Evolutionary conservation across 208 protist species (phyloP), one percentile per base, ranked within the genome.

Genomic region (Wallacemonas sp.): DNA sequence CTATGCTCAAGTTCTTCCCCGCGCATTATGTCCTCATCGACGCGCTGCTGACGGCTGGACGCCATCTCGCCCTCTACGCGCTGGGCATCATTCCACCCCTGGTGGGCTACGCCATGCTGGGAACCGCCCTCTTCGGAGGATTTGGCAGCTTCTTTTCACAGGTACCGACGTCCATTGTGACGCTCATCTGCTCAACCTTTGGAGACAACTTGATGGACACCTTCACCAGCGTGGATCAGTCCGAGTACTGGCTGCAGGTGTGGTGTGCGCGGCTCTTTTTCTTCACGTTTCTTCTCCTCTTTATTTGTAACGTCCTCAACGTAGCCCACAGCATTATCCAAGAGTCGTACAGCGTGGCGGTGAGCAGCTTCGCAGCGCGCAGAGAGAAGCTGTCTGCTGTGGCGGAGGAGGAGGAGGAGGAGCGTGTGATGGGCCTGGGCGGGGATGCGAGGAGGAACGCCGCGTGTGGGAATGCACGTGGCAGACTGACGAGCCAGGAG

Each of bases 301-400:
- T 85, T 62, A 79, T 89, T 51, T 85, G 79, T 54, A 89, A 69
- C 53, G 74, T 85, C 14, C 70, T 85, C 47, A 83, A 72, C 71
- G 74, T 89, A 17, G 82, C 82, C 5, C 72, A 81, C 62, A 89
- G 72, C 51, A 83, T 89, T 39, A 79, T 85, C 47, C 79, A 89
- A 51, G 75, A 85, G 47, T 89, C 82, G n/a, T 82, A 82, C 61
- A 76, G 53, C 24, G 68, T 80, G 38, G 54, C 68, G 14, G 49
- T 71, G 22, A 61, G 63, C 44, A 75, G 53, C 27, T 33, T 70
- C 26, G 59, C 56, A n/a, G 77, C 66, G n/a, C 33, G 55, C 45
- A 78, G 73, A 62, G 64, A 65, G 33, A 66, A 68, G 19, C 46
- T 14, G 11, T 41, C 36, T 17, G 36, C 36, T 14, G 36, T 6